Conservation (phyloP, 2,329 filamentous ascomycete species). For the Truncatella angustata region DNA sequence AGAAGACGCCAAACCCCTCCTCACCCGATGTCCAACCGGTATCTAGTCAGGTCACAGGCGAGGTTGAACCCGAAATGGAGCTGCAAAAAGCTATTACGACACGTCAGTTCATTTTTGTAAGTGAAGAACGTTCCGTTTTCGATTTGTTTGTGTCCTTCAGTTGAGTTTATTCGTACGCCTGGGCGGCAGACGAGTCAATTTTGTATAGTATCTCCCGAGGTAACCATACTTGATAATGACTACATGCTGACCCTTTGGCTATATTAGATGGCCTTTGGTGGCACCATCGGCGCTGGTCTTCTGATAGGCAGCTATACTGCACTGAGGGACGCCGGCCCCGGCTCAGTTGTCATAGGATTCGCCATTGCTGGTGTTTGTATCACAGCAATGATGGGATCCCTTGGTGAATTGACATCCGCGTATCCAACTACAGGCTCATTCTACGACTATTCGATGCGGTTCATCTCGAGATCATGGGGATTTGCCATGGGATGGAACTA, state of each 20-base stretch:
- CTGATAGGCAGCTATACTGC: conserved; percentile 31
- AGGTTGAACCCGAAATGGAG: conserved; percentile 6
- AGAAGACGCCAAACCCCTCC: neutral
- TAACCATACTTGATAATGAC: too few relatives aligned
- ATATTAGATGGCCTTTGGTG: conserved; percentile 17
- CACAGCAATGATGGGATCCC: conserved; percentile 26
- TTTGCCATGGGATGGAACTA: conserved; percentile 41
- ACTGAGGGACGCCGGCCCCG: conserved; percentile 30
- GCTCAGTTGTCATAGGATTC: conserved; percentile 30
- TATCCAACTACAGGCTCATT: conserved; percentile 36
- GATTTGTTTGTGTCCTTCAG: too few relatives aligned
- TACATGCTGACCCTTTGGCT: too few relatives aligned
- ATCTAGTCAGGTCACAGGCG: neutral
- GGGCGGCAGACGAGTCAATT: too few relatives aligned
- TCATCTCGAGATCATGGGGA: conserved; percentile 35
- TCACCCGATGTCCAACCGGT: neutral
- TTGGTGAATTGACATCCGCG: conserved; percentile 24
- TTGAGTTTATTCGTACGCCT: too few relatives aligned
- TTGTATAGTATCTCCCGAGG: too few relatives aligned
- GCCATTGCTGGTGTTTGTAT: conserved; percentile 30
- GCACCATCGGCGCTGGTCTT: conserved; percentile 35
- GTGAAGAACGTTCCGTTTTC: too few relatives aligned
- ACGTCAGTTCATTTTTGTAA: conserved; percentile 31
- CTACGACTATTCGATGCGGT: conserved; percentile 36
- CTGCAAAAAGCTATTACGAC: conserved; percentile 28